phyloP scores from a whole-genome alignment of 2,329 filamentous ascomycete genomes.

The Juglanconis juglandina region DNA sequence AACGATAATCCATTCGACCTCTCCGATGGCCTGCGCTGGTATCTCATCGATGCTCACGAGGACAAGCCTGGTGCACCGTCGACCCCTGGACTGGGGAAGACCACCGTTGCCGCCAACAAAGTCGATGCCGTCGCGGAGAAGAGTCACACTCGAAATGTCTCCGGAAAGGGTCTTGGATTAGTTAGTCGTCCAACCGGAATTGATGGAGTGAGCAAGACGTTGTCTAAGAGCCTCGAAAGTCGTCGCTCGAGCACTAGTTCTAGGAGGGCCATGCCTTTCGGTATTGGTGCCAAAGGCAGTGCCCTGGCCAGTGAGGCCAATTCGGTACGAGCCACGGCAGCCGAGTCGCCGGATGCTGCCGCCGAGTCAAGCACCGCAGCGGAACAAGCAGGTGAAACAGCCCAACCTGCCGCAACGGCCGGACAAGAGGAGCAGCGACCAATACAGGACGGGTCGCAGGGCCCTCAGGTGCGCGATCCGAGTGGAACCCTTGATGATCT shows the following conservation, averaged over 20 bases:
- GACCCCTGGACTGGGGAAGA: conserved; percentile 89
- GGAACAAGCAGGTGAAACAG: conserved; percentile 22
- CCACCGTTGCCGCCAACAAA: conserved; percentile 81
- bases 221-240: conserved; percentile 87
- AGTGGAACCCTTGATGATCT: conserved; percentile 41
- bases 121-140: conserved; percentile 80
- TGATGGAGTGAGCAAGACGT: conserved; percentile 70
- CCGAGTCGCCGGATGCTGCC: conserved; percentile 30
- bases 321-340: conserved; percentile 48
- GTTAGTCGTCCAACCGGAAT: conserved; percentile 49
- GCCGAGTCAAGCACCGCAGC: conserved; percentile 33
- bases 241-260: conserved; percentile 83
- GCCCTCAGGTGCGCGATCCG: conserved; percentile 51
- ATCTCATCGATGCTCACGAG: conserved; percentile 87
- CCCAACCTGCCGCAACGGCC: not conserved
- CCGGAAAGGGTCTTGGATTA: conserved; percentile 38
- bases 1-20: conserved; percentile 97
- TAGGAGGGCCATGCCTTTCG: conserved; percentile 67
- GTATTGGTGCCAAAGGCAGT: conserved; percentile 46
- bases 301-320: conserved; percentile 57
- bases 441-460: conserved; percentile 21
- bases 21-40: conserved; percentile 93
- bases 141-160: conserved; percentile 40
- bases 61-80: conserved; percentile 88
- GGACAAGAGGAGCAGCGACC: conserved; percentile 20